Evolutionary conservation across 2,329 filamentous ascomycete species (phyloP).

Genomic region (Penicillium nordicum): DNA sequence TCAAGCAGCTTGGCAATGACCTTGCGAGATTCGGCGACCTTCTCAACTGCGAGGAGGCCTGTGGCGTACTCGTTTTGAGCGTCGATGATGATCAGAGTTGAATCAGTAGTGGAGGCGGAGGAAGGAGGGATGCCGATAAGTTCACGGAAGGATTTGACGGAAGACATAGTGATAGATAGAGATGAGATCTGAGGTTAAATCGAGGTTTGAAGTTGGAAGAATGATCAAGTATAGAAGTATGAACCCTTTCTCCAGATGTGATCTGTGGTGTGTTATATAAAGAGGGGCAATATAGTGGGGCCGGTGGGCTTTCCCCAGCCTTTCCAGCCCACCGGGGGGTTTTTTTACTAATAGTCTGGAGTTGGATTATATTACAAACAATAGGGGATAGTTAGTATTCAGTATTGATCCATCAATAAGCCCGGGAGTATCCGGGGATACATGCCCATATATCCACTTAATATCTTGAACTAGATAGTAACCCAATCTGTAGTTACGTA

Average conservation of each 20-base stretch:
- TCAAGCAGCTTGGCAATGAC: constrained; percentile 57
- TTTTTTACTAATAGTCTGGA: neutral
- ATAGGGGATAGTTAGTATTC: too few relatives aligned
- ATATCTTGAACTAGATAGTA: too few relatives aligned
- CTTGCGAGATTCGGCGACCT: constrained; percentile 53
- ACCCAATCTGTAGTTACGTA: too few relatives aligned
- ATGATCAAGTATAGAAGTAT: neutral
- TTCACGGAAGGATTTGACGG: constrained; percentile 45
- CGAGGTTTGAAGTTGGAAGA: too few relatives aligned
- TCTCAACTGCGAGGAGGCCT: constrained; percentile 55
- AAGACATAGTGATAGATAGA: constrained; percentile 10
- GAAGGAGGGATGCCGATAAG: constrained; percentile 55
- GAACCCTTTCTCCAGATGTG: neutral
- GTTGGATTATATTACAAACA: too few relatives aligned
- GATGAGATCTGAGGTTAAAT: too few relatives aligned
- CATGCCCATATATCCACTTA: too few relatives aligned
- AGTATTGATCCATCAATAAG: too few relatives aligned
- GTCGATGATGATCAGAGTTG: constrained; percentile 64
- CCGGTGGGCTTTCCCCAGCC: neutral
- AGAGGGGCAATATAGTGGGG: neutral
- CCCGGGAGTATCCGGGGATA: too few relatives aligned
- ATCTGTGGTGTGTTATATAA: neutral
- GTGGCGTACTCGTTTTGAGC: constrained; percentile 64
- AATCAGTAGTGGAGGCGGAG: constrained; percentile 56
- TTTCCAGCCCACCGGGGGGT: neutral